phyloP scores from a whole-genome alignment of 2,329 filamentous ascomycete genomes.

The Colletotrichum brevisporum region DNA sequence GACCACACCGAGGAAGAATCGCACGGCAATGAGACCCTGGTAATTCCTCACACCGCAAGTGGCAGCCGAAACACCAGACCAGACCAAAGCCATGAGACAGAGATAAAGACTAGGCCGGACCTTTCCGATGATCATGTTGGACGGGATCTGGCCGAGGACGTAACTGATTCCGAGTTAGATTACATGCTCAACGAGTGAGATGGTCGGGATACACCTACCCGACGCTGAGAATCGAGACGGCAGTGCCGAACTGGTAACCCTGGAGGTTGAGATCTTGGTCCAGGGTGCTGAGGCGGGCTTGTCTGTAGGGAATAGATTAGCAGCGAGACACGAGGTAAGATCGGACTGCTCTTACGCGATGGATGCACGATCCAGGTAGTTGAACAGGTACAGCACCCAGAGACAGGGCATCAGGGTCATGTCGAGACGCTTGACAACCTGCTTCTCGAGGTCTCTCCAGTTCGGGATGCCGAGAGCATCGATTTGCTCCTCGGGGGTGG shows the following conservation, averaged over 20 bases:
- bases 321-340: not conserved
- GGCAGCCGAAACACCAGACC: constrained; percentile 41
- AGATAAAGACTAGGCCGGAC: constrained; percentile 41
- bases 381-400: constrained; percentile 43
- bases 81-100: constrained; percentile 39
- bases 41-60: constrained; percentile 42
- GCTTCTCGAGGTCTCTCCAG: constrained; percentile 43
- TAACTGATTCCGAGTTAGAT: constrained; percentile 1
- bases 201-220: constrained; percentile 26
- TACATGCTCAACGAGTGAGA: not conserved
- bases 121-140: constrained; percentile 42
- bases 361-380: constrained; percentile 43
- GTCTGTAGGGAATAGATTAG: constrained; percentile 20
- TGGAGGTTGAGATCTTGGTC: constrained; percentile 45
- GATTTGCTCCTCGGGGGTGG: constrained; percentile 41
- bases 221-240: constrained; percentile 45
- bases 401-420: constrained; percentile 43
- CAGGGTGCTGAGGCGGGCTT: constrained; percentile 44
- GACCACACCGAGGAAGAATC: constrained; percentile 41
- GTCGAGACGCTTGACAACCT: constrained; percentile 42
- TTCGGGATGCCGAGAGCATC: constrained; percentile 43
- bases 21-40: constrained; percentile 40
- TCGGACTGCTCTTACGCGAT: constrained; percentile 24
- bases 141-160: constrained; percentile 41
- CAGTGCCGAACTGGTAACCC: constrained; percentile 45